phyloP scores from a whole-genome alignment of 2,329 filamentous ascomycete genomes.

The Amphichorda felina region DNA sequence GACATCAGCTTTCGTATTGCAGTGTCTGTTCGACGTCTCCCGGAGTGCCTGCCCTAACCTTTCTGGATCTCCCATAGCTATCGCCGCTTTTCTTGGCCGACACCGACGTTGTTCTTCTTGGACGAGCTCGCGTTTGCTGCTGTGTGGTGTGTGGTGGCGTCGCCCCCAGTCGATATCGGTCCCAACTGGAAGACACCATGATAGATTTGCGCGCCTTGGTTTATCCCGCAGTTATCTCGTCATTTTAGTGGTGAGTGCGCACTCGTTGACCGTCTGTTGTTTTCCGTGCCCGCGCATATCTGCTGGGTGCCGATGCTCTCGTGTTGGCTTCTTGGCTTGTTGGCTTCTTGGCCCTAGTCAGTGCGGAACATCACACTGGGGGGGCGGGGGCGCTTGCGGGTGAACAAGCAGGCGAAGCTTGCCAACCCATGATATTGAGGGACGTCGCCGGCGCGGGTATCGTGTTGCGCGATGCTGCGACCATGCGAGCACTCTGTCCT shows the following conservation, averaged over 20 bases:
- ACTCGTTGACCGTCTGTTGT: neutral
- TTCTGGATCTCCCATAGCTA: neutral
- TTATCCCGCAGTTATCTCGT: slow-evolving; percentile 17
- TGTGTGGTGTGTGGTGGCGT: neutral
- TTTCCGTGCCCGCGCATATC: neutral
- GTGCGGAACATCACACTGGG: too few species aligned
- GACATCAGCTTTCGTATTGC: too few species aligned
- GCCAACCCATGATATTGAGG: too few species aligned
- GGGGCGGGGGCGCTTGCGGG: too few species aligned
- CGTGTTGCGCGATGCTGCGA: too few species aligned
- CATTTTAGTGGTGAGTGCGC: slow-evolving; percentile 27
- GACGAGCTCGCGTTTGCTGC: neutral
- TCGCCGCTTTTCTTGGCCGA: neutral
- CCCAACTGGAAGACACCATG: slow-evolving; percentile 23
- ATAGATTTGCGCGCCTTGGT: slow-evolving; percentile 24
- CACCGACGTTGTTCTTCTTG: neutral
- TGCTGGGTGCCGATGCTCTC: too few species aligned
- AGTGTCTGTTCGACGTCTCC: neutral
- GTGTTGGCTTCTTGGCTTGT: too few species aligned
- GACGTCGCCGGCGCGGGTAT: too few species aligned
- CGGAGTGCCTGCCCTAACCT: neutral
- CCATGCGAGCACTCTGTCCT: too few species aligned
- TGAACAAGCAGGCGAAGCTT: too few species aligned
- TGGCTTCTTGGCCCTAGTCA: too few species aligned
- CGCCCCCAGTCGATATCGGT: neutral